These are phyloP conservation scores for Leccinum pachyderme DNA, from an alignment of 1,284 basidiomycete genomes.

Conservation along the genomic window DNA sequence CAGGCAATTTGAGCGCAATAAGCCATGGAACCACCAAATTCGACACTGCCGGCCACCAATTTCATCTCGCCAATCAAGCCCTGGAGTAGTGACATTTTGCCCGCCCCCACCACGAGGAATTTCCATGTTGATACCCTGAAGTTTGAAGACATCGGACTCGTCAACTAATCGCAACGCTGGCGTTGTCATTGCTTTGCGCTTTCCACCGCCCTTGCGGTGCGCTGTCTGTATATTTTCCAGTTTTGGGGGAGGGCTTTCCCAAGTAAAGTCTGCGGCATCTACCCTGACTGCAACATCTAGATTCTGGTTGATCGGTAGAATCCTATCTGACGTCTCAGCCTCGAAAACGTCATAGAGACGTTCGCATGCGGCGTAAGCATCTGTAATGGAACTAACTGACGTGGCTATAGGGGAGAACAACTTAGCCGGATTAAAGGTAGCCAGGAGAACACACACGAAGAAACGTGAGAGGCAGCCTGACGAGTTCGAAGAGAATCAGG, in stretches of 20 bases:
- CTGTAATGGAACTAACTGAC: conserved; percentile 73
- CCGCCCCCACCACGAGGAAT: conserved; percentile 69
- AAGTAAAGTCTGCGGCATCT: conserved; percentile 71
- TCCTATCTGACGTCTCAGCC: conserved; percentile 70
- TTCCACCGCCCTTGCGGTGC: not conserved
- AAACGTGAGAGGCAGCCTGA: conserved; percentile 76
- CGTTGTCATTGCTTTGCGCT: not conserved
- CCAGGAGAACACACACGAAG: conserved; percentile 50
- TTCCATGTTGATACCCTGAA: conserved; percentile 54
- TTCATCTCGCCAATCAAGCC: conserved; percentile 84
- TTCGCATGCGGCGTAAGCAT: conserved; percentile 73
- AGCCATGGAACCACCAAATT: conserved; percentile 70
- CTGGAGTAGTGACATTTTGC: conserved; percentile 75
- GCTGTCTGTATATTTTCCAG: conserved; percentile 34
- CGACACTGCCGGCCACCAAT: conserved; percentile 55
- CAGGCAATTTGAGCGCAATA: conserved; percentile 87
- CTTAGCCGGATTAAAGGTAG: not conserved
- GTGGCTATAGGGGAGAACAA: conserved; percentile 47
- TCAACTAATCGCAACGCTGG: not conserved
- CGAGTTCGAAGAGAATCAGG: conserved; percentile 77
- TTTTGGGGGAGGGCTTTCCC: conserved; percentile 75
- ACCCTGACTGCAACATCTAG: conserved; percentile 65
- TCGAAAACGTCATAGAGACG: conserved; percentile 74
- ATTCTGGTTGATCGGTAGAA: conserved; percentile 46
- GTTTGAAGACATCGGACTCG: conserved; percentile 19